These are phyloP conservation scores for Porogramme epimiltina DNA, from an alignment of 1,284 basidiomycete species.

Conservation along the genomic window DNA sequence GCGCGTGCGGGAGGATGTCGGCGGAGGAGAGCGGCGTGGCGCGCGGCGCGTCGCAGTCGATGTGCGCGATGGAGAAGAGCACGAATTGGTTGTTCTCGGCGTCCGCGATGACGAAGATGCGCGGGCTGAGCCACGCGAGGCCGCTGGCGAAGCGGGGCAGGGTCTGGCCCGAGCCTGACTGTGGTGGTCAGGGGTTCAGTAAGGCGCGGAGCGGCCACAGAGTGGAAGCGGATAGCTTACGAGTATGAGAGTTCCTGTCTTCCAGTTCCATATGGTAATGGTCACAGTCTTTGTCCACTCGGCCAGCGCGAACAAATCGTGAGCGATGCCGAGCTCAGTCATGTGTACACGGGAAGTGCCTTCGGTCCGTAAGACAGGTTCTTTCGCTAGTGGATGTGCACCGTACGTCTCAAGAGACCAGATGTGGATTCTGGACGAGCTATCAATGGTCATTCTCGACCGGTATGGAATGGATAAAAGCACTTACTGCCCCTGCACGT, in stretches of 20 bases:
- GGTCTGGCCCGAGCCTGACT: neutral
- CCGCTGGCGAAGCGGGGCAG: conserved; percentile 5
- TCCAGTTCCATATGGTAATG: conserved; percentile 60
- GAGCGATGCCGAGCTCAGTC: too few species aligned
- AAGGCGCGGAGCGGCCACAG: neutral
- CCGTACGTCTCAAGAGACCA: conserved; percentile 45
- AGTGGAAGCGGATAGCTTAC: neutral
- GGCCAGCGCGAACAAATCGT: conserved; percentile 52
- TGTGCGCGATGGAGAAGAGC: conserved; percentile 4
- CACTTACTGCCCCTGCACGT: conserved; percentile 29
- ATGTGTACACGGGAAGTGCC: conserved; percentile 18
- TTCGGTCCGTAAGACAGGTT: conserved; percentile 27
- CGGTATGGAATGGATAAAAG: neutral
- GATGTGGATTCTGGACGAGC: conserved; percentile 25
- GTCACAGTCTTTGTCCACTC: conserved; percentile 36
- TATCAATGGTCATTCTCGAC: neutral
- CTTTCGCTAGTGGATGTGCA: conserved; percentile 39
- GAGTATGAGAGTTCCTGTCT: conserved; percentile 31
- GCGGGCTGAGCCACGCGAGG: conserved; percentile 8
- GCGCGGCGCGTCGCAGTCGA: conserved; percentile 1
- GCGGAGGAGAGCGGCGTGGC: neutral
- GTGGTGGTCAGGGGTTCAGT: neutral
- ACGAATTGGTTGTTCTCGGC: conserved; percentile 1
- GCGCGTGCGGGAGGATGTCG: neutral
- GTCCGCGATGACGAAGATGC: conserved; percentile 8